Evolutionary conservation across 192 early-diverging fungal species (phyloP), one percentile per base, ranked within the genome.

Genomic region (Backusella australiensis): DNA sequence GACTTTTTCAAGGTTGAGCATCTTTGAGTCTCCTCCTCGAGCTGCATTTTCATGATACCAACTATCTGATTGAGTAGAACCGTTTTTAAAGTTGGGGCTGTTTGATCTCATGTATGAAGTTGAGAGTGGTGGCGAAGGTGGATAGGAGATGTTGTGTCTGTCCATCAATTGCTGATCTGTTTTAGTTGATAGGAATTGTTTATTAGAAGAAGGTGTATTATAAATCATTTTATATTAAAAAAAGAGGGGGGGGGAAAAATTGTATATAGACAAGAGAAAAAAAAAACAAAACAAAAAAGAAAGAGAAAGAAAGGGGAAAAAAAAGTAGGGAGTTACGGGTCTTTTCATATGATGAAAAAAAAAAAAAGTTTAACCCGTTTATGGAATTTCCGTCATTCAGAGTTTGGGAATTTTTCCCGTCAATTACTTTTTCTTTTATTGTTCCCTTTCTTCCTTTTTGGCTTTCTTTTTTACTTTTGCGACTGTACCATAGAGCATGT

Each of bases 1-100:
- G 29, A 88, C 82, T 9, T 85, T 79, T 41, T 88, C 83, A 11
- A 88, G 69, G 71, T 88, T 85, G 23, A 84, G 82, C 15, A 36
- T 26, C 36, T 69, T 29, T 63, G 26, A 14, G 4, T 29, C 23
- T 6, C 38, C 46, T 38, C 53, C 36, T 5, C 19, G 17, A 23
- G 3, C 6, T 23, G 34, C 4, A 12, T 39, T 23, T 21, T 69
- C 23, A 41, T 39, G 29, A 63, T 63, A 63, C 56, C 56, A 63
- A 12, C 23, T 63, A 14, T 63, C 23, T 8, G 56, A 63, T 63
- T 63, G 56, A 29, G 70, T 19, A 23, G 70, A 71, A 21, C 46
- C 6, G 41, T 17, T 19, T 68, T 68, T 68, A 35, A 36, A 68
- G 17, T n/a, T 68, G 14, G 67, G 67, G 11, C 67, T 68, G 29